phyloP scores from a whole-genome alignment of 192 early-diverging fungal species.

The Coemansia sp. region DNA sequence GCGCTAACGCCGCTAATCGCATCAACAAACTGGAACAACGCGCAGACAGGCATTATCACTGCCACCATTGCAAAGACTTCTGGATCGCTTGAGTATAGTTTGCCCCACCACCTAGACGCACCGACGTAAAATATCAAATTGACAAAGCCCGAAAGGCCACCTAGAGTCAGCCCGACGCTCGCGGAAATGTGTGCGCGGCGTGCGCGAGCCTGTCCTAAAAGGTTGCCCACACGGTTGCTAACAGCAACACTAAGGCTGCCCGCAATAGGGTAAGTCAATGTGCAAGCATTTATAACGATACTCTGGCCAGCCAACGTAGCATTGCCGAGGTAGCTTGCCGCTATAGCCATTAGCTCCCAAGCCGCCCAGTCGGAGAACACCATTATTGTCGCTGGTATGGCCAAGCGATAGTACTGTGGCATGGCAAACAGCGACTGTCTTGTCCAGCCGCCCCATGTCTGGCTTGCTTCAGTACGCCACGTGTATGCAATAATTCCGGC shows the following conservation, averaged over 20 bases:
- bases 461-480: slow-evolving; percentile 56
- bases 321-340: slow-evolving; percentile 63
- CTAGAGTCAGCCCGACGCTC: slow-evolving; percentile 31
- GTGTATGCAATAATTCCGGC: slow-evolving; percentile 66
- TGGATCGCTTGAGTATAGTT: slow-evolving; percentile 69
- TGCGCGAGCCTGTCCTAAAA: slow-evolving; percentile 47
- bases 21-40: slow-evolving; percentile 70
- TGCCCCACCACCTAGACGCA: slow-evolving; percentile 50
- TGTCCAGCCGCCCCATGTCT: slow-evolving; percentile 78
- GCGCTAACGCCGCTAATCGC: slow-evolving; percentile 65
- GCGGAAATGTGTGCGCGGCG: slow-evolving; percentile 40
- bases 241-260: slow-evolving; percentile 55
- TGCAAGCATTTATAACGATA: slow-evolving; percentile 61
- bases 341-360: slow-evolving; percentile 53
- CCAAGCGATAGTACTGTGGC: slow-evolving; percentile 65
- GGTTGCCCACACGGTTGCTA: slow-evolving; percentile 60
- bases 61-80: slow-evolving; percentile 74
- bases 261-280: slow-evolving; percentile 55
- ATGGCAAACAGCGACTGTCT: slow-evolving; percentile 34
- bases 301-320: slow-evolving; percentile 61
- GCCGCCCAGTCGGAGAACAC: slow-evolving; percentile 70
- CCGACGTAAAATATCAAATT: slow-evolving; percentile 20
- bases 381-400: slow-evolving; percentile 75
- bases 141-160: slow-evolving; percentile 11
- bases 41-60: slow-evolving; percentile 75